Conservation (phyloP, 2,329 filamentous ascomycete species). For the Calonectria leucothoes region DNA sequence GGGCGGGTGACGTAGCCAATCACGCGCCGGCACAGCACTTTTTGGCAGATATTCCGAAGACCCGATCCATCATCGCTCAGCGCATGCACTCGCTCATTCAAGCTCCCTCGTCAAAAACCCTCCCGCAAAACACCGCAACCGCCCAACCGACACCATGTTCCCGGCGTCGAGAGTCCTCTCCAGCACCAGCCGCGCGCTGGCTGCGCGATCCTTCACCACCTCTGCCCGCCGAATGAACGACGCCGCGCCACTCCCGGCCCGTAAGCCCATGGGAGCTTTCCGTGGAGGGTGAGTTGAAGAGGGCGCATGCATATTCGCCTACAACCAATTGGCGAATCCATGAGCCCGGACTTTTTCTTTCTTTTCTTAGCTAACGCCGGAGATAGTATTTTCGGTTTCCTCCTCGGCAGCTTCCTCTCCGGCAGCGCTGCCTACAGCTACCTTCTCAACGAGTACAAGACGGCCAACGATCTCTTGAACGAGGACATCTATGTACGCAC, state of each 20-base stretch:
- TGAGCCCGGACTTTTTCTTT: background rate
- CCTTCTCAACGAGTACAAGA: conserved; percentile 91
- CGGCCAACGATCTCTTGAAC: conserved; percentile 91
- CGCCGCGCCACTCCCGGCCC: conserved; percentile 62
- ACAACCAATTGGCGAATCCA: conserved; percentile 6
- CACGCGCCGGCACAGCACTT: conserved; percentile 30
- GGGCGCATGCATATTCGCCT: background rate
- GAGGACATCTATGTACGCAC: conserved; percentile 94
- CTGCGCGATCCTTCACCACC: conserved; percentile 60
- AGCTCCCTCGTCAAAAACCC: conserved; percentile 22
- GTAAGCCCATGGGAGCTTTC: conserved; percentile 70
- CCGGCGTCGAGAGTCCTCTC: conserved; percentile 57
- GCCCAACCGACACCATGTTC: conserved; percentile 50
- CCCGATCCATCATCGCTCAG: conserved; percentile 37
- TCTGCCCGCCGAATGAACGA: conserved; percentile 59
- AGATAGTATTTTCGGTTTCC: conserved; percentile 87
- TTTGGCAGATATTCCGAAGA: conserved; percentile 42
- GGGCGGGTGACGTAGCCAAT: conserved; percentile 42
- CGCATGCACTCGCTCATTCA: no score
- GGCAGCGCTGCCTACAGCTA: conserved; percentile 91
- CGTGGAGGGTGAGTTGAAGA: conserved; percentile 66
- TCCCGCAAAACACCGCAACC: conserved; percentile 31
- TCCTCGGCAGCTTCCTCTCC: conserved; percentile 83
- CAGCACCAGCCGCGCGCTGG: conserved; percentile 52
- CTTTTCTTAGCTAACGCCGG: conserved; percentile 24